These are phyloP conservation scores for Pleurotus tuber-regium DNA, from an alignment of 768 basidiomycete species.

Conservation along the genomic window DNA sequence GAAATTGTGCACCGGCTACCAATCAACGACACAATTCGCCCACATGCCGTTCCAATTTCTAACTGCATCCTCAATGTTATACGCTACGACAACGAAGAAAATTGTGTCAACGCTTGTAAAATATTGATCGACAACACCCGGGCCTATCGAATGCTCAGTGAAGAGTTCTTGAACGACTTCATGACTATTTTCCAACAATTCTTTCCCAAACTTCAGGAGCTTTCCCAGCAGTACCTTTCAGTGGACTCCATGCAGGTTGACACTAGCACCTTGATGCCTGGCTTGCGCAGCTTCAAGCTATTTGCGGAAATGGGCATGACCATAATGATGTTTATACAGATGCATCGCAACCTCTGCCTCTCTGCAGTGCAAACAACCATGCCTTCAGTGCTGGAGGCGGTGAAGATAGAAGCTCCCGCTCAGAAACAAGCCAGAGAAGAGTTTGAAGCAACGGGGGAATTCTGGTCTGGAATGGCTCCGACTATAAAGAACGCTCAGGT, in stretches of 20 bases:
- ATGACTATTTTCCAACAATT: constrained; percentile 77
- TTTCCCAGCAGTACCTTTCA: constrained; percentile 75
- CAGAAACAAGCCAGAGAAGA: constrained; percentile 77
- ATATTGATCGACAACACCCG: constrained; percentile 87
- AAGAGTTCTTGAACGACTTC: constrained; percentile 76
- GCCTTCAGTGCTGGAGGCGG: constrained; percentile 74
- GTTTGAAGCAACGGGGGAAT: constrained; percentile 75
- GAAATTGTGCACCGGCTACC: constrained; percentile 90
- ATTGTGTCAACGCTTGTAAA: constrained; percentile 87
- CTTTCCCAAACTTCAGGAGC: constrained; percentile 66
- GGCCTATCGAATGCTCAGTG: constrained; percentile 66
- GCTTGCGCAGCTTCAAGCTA: constrained; percentile 88
- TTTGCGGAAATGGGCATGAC: constrained; percentile 92
- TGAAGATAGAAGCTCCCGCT: constrained; percentile 77
- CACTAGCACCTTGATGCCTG: constrained; percentile 57
- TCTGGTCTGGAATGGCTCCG: constrained; percentile 81
- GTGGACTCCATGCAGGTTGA: constrained; percentile 60
- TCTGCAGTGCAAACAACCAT: constrained; percentile 69
- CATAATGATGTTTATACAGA: constrained; percentile 87
- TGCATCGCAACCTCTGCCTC: constrained; percentile 63
- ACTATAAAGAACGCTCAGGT: constrained; percentile 68
- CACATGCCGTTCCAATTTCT: constrained; percentile 65
- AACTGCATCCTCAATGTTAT: constrained; percentile 81
- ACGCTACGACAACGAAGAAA: constrained; percentile 93
- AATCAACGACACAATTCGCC: constrained; percentile 71